Evolutionary conservation across 176 grass and related monocot genomes (phyloP).

Genomic region (Pharus latifolius): DNA sequence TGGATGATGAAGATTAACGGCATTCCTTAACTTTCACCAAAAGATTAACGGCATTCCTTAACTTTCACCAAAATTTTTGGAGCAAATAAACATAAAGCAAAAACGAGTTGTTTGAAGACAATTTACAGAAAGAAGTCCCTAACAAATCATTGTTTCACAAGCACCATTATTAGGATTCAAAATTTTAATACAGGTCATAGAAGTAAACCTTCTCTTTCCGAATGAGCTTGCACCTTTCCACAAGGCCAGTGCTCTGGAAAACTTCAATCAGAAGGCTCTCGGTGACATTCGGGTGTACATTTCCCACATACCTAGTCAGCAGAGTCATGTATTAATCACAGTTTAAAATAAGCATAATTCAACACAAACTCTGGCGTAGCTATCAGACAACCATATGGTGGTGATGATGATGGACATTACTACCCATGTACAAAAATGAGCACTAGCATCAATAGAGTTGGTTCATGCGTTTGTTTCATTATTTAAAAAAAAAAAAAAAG

Average conservation of each 20-base stretch:
- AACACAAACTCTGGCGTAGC: neutral
- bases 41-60: too few species aligned
- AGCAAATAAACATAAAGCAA: too few species aligned
- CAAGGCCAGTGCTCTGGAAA: slow-evolving; percentile 58
- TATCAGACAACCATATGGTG: neutral
- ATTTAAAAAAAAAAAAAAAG: slow-evolving; percentile 42
- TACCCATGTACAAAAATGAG: neutral
- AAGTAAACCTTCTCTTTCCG: slow-evolving; percentile 73
- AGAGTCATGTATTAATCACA: slow-evolving; percentile 7
- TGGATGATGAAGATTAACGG: slow-evolving; percentile 3
- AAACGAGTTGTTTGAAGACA: too few species aligned
- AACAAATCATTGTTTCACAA: neutral
- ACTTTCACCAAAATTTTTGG: too few species aligned
- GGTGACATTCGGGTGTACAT: slow-evolving; percentile 61
- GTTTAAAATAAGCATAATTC: neutral
- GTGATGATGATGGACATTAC: slow-evolving; percentile 3
- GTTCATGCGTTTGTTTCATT: too few species aligned
- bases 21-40: neutral
- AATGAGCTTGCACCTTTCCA: slow-evolving; percentile 87
- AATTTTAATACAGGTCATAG: neutral
- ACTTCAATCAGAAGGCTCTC: slow-evolving; percentile 76
- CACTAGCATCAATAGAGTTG: neutral
- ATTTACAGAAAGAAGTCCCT: neutral
- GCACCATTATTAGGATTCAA: neutral
- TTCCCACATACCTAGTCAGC: slow-evolving; percentile 70